Percentiles rank a stretch among this genome's conserved stretches.
Conservation (phyloP, 129 eudicot genomes). For the Silybum marianum region DNA sequence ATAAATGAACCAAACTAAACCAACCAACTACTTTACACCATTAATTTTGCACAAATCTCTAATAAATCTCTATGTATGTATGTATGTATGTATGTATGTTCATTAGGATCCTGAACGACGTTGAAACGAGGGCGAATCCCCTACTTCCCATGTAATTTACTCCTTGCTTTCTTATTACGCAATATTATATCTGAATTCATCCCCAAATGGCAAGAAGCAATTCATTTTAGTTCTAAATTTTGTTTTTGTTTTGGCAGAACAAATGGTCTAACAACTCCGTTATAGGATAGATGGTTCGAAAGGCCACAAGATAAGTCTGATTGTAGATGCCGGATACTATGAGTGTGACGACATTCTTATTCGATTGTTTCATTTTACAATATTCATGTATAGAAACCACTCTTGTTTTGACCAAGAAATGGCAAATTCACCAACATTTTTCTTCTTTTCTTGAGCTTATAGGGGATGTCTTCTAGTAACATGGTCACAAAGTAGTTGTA, state of each 20-base stretch:
- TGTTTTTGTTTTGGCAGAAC: slow-evolving; percentile 50
- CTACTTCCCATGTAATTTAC: slow-evolving; percentile 59
- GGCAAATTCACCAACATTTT: not conserved
- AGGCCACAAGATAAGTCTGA: slow-evolving; percentile 61
- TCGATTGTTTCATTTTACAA: not conserved
- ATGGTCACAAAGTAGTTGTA: not conserved
- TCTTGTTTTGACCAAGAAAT: not conserved
- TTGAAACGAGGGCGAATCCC: slow-evolving; percentile 69
- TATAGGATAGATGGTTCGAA: slow-evolving; percentile 91
- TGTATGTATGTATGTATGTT: too few species aligned
- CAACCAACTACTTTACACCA: not conserved
- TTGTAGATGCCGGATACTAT: slow-evolving; percentile 64
- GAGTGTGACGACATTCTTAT: slow-evolving; percentile 40
- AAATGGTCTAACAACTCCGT: slow-evolving; percentile 55
- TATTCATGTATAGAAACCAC: not conserved
- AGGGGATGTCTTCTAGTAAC: not conserved
- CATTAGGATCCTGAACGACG: slow-evolving; percentile 45
- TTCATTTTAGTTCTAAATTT: not conserved
- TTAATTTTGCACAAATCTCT: slow-evolving; percentile 13
- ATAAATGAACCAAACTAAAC: slow-evolving; percentile 6
- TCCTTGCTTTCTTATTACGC: not conserved
- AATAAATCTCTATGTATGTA: slow-evolving; percentile 9
- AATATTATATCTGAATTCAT: too few species aligned
- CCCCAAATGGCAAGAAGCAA: not conserved
- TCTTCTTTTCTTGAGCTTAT: not conserved